Base-by-base conservation (phyloP, 2,329 filamentous ascomycete genomes). In the Monosporascus sp. region DNA sequence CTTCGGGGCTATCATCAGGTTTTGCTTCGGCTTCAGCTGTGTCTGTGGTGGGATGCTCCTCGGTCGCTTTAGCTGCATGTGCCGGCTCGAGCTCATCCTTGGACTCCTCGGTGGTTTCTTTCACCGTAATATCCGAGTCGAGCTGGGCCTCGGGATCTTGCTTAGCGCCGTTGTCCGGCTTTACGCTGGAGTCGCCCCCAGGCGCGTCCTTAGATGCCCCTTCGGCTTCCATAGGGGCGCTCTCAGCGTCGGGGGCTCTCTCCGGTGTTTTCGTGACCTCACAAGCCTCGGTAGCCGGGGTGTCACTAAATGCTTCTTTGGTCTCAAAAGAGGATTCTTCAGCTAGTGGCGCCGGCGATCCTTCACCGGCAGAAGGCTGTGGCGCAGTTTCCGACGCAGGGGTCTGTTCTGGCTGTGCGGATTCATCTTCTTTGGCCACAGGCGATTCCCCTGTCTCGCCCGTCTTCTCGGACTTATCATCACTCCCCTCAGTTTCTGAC, bases 381-480 rank as follows among this genome's bases (percentile, higher is more conserved):
- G 40, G 19, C 4, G 19, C 19, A 9, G 19, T 14, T 43, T 43
- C 19, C 11, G 40, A 14, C 19, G 9, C 40, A 14, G 40, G 40
- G 9, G 40, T 20, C 19, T 43, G 40, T 43, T 43, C 20, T 20
- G 40, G n/a, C 19, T 8, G 17, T 20, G 9, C 40, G 22, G 40
- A 14, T 24, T 58, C 58, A 17, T 8, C 50, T 24, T 27, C 38
- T 27, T 37, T 40, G 7, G 40, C 44, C n/a, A 54, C 58, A 40
- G 55, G 58, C 55, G 44, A 47, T n/a, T 60, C 53, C 27, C 31
- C 20, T 17, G 35, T 26, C 16, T 55, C 56, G 38, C 49, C 56
- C 16, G 37, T 35, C 14, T 53, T 19, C 37, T 40, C 37, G 46
- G 31, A 45, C 51, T 50, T 55, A 19, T 19, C 37, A 5, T 9